Evolutionary conservation across 1,284 basidiomycete species (phyloP).

Genomic region (Pholiota adiposa): DNA sequence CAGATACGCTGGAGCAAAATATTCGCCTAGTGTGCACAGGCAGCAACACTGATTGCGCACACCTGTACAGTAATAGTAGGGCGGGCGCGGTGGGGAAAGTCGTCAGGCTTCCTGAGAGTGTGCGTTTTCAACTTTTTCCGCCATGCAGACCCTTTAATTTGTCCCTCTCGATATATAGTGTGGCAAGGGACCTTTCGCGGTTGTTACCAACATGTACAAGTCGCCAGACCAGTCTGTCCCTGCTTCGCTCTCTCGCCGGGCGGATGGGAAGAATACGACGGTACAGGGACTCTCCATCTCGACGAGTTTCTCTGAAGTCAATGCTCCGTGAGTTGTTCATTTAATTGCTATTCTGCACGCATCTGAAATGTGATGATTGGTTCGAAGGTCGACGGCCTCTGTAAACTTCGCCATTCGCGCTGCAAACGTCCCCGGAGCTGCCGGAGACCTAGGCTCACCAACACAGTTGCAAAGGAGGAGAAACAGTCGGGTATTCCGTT

Average conservation of each 20-base stretch:
- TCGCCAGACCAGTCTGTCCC: slow-evolving; percentile 49
- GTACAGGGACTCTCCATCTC: slow-evolving; percentile 49
- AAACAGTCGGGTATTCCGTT: slow-evolving; percentile 27
- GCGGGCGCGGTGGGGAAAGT: slow-evolving; percentile 51
- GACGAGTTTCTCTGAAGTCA: slow-evolving; percentile 38
- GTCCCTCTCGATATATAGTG: slow-evolving; percentile 38
- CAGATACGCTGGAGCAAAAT: slow-evolving; percentile 42
- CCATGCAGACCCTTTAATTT: background rate
- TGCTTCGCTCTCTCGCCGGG: slow-evolving; percentile 37
- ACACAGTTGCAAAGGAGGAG: slow-evolving; percentile 26
- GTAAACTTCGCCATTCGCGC: slow-evolving; percentile 46
- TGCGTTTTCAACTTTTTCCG: slow-evolving; percentile 28
- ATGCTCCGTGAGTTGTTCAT: background rate
- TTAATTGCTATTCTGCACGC: too few relatives aligned
- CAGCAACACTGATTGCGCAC: slow-evolving; percentile 39
- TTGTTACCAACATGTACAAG: slow-evolving; percentile 47
- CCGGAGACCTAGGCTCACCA: slow-evolving; percentile 34
- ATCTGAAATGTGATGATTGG: background rate
- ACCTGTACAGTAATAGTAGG: slow-evolving; percentile 39
- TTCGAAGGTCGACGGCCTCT: slow-evolving; percentile 30
- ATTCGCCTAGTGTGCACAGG: slow-evolving; percentile 52
- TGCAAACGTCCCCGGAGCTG: slow-evolving; percentile 43
- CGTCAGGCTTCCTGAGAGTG: slow-evolving; percentile 53
- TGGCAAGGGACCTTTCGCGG: slow-evolving; percentile 51
- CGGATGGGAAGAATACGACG: slow-evolving; percentile 29